Evolutionary conservation across 1,139 yeast species (phyloP).

Genomic region (Diutina pseudorugosa): DNA sequence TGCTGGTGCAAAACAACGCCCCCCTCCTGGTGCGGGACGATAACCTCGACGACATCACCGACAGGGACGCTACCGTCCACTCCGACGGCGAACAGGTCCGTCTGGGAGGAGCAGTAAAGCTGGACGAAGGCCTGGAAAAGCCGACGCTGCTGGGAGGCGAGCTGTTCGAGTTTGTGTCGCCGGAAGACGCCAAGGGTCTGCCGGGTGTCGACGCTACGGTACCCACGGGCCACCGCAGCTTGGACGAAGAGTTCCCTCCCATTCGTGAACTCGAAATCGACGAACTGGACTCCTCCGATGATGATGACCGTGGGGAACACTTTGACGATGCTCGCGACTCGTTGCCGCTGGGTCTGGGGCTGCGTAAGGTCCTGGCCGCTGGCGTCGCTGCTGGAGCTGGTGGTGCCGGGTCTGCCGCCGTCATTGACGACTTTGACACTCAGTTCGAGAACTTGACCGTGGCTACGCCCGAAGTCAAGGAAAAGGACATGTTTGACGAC

Average conservation of each 20-base stretch:
- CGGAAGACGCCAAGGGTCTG: constrained; percentile 27
- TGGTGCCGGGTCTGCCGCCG: neutral
- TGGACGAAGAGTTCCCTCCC: constrained; percentile 53
- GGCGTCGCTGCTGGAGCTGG: too few species aligned
- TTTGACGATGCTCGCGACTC: constrained; percentile 30
- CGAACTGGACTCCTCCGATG: constrained; percentile 37
- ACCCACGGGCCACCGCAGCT: neutral
- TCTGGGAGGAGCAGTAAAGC: neutral
- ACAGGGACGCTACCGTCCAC: constrained; percentile 42
- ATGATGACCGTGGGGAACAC: constrained; percentile 17
- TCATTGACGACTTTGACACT: constrained; percentile 19
- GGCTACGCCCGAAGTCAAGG: neutral
- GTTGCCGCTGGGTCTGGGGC: neutral
- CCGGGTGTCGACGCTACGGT: constrained; percentile 8
- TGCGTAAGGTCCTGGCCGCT: neutral
- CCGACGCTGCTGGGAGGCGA: constrained; percentile 26
- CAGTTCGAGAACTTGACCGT: neutral
- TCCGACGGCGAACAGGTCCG: constrained; percentile 3
- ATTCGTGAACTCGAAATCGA: constrained; percentile 18
- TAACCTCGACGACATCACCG: constrained; percentile 45
- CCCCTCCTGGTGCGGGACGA: constrained; percentile 83
- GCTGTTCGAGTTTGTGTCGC: constrained; percentile 41
- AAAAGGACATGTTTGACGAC: constrained; percentile 3
- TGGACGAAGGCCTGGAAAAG: constrained; percentile 1
- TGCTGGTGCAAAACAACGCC: constrained; percentile 87